phyloP scores from a whole-genome alignment of 495 filamentous ascomycete genomes.

The Neurospora africana region DNA sequence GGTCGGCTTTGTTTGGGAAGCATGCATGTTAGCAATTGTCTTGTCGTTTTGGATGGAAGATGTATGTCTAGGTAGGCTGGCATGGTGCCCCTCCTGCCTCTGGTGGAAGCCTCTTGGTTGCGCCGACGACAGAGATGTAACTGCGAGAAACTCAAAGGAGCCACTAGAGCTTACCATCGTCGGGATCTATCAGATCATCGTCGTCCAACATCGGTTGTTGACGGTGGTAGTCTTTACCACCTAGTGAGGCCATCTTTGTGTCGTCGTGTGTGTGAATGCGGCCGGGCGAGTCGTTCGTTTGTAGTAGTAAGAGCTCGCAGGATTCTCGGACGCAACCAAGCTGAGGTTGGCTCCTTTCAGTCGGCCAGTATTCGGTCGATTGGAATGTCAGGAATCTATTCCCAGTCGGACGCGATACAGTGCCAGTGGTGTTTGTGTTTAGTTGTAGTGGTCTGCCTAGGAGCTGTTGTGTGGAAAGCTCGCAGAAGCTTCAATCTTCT shows the following conservation, averaged over 20 bases:
- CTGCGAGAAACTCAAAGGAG: neutral
- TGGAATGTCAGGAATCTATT: neutral
- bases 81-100: neutral
- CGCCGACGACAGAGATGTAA: neutral
- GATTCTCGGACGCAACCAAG: neutral
- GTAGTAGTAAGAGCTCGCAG: neutral
- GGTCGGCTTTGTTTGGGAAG: conserved; percentile 40
- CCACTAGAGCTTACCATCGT: conserved; percentile 57
- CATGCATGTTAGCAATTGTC: neutral
- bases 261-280: neutral
- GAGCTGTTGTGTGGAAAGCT: neutral
- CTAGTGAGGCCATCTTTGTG: neutral
- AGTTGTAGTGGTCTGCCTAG: neutral
- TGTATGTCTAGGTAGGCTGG: neutral
- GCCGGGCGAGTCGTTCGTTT: neutral
- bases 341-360: neutral
- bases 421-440: neutral
- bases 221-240: neutral
- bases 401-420: neutral
- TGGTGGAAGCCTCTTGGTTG: neutral
- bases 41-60: neutral
- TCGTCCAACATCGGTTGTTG: conserved; percentile 39
- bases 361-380: neutral
- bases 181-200: conserved; percentile 85
- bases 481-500: neutral